Conservation (phyloP, 805 yeast genomes). For the Blastobotrys robertii region DNA sequence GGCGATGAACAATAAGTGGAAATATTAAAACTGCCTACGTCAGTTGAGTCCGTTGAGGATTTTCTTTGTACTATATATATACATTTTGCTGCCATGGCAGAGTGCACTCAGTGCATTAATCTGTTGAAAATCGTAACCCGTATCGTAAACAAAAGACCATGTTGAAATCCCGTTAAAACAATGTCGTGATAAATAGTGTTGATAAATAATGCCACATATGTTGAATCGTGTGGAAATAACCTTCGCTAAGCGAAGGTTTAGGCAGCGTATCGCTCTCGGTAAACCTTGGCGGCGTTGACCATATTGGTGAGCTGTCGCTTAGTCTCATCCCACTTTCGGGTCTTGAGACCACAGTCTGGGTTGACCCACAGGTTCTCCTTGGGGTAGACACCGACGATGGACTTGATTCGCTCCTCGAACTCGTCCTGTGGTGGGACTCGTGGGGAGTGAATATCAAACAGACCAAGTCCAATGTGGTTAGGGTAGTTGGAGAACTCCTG, state of each 20-base stretch:
- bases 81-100: neutral
- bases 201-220: neutral
- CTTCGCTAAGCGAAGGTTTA: constrained; percentile 3
- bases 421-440: constrained; percentile 98
- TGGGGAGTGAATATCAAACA: constrained; percentile 99
- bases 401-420: constrained; percentile 86
- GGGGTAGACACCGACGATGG: constrained; percentile 94
- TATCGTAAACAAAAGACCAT: constrained; percentile 1
- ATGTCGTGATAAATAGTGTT: constrained; percentile 1
- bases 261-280: constrained; percentile 50
- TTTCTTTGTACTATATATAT: neutral
- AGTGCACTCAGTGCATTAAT: neutral
- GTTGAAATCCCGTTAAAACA: constrained; percentile 2
- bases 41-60: neutral
- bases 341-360: constrained; percentile 99
- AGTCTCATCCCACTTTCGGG: constrained; percentile 99
- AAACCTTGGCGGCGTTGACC: constrained; percentile 98
- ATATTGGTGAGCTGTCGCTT: constrained; percentile 91
- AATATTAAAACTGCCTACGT: neutral
- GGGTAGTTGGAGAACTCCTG: constrained; percentile 97
- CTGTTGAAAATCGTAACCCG: neutral
- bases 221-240: constrained; percentile 2
- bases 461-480: constrained; percentile 98
- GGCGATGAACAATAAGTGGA: too few species aligned
- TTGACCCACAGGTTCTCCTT: constrained; percentile 98